These are phyloP conservation scores for Globisporangium mamillatum DNA, from an alignment of 352 stramenopile species.

Conservation along the genomic window DNA sequence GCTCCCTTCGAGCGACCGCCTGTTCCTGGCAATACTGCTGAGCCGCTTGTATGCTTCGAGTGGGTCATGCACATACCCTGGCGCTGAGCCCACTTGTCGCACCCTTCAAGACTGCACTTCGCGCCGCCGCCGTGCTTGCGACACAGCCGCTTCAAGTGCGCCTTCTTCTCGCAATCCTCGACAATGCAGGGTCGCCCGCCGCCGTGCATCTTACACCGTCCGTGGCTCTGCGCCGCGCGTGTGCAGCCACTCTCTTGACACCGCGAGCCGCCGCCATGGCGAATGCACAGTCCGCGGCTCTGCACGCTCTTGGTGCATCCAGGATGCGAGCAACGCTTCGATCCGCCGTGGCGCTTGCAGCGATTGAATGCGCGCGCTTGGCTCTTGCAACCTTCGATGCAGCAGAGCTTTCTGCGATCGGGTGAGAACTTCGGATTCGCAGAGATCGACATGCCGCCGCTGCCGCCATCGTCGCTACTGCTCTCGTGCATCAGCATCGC, in stretches of 20 bases:
- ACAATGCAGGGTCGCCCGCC: constrained; percentile 56
- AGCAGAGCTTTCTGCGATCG: constrained; percentile 74
- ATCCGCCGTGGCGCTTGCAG: constrained; percentile 82
- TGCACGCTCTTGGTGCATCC: constrained; percentile 84
- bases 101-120: constrained; percentile 64
- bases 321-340: constrained; percentile 72
- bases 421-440: constrained; percentile 48
- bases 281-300: constrained; percentile 57
- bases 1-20: neutral
- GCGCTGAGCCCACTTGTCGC: constrained; percentile 83
- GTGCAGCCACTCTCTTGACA: constrained; percentile 64
- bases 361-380: constrained; percentile 81
- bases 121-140: constrained; percentile 79
- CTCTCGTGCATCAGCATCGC: constrained; percentile 11
- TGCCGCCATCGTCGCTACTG: constrained; percentile 15
- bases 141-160: constrained; percentile 77
- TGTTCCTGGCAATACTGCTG: neutral
- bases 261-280: constrained; percentile 72
- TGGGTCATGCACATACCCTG: constrained; percentile 86
- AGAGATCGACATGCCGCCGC: constrained; percentile 16
- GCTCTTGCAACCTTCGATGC: constrained; percentile 69
- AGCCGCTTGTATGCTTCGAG: constrained; percentile 44
- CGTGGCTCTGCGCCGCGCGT: constrained; percentile 68
- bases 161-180: constrained; percentile 77
- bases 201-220: constrained; percentile 62